Evolutionary conservation across 495 filamentous ascomycete genomes (phyloP).

Genomic region (Barbatosphaeria neglecta): DNA sequence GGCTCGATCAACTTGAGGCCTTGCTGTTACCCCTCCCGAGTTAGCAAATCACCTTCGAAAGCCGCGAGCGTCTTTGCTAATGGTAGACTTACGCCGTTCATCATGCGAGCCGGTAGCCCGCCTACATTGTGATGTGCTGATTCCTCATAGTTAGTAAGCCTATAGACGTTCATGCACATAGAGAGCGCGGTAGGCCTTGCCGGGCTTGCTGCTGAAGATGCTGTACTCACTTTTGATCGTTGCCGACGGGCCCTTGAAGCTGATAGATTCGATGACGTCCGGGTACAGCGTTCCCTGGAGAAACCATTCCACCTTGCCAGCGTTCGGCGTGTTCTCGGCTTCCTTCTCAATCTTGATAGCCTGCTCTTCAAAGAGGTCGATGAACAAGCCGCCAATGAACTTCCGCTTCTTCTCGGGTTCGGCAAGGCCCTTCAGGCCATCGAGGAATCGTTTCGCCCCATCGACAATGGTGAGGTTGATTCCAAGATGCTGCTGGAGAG

Average conservation of each 20-base stretch:
- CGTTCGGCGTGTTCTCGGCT: conserved; percentile 46
- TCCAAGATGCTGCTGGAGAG: conserved; percentile 61
- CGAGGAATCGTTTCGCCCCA: conserved; percentile 62
- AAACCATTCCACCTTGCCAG: conserved; percentile 69
- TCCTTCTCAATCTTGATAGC: conserved; percentile 63
- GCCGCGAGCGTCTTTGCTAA: conserved; percentile 34
- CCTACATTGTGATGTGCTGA: conserved; percentile 70
- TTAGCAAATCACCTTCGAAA: not conserved
- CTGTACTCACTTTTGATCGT: conserved; percentile 52
- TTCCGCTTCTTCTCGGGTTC: conserved; percentile 92
- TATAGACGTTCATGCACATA: conserved; percentile 16
- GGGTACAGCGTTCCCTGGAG: conserved; percentile 54
- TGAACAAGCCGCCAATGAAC: conserved; percentile 75
- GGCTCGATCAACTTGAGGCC: not conserved
- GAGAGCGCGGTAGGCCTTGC: conserved; percentile 9
- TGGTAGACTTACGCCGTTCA: conserved; percentile 13
- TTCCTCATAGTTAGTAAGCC: conserved; percentile 4
- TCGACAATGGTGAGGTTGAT: conserved; percentile 89
- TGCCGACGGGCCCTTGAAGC: conserved; percentile 67
- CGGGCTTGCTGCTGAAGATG: not conserved
- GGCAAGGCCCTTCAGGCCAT: conserved; percentile 55
- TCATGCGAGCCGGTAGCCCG: conserved; percentile 38
- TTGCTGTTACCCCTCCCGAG: not conserved
- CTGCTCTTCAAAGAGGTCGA: conserved; percentile 78
- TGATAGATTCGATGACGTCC: conserved; percentile 72